A percentile compares a stretch with the other conserved stretches of the same genome.
These are phyloP conservation scores for Trifolium dubium DNA, from an alignment of 306 rosid species.

Conservation along the genomic window DNA sequence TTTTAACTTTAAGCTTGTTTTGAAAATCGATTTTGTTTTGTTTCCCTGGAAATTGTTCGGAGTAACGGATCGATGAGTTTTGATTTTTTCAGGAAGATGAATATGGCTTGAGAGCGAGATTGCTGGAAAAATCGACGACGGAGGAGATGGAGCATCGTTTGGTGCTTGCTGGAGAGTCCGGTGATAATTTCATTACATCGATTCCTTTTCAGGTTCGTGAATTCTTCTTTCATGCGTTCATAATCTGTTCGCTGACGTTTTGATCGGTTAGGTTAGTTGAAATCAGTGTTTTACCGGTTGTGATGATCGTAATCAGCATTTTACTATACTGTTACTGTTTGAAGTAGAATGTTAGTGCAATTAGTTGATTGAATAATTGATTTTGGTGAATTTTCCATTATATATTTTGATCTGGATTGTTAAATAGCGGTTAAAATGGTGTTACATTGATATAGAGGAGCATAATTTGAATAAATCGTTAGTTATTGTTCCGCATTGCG, in stretches of 20 bases:
- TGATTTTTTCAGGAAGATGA: conserved; percentile 52
- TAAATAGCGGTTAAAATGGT: background rate
- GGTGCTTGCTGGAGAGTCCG: conserved; percentile 68
- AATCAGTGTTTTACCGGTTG: background rate
- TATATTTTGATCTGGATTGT: background rate
- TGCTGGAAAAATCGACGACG: conserved; percentile 52
- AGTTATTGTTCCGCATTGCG: background rate
- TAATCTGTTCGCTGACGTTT: background rate
- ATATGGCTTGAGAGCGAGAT: conserved; percentile 48
- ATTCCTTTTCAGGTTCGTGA: conserved; percentile 85
- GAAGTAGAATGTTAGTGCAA: background rate
- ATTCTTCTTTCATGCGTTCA: conserved; percentile 25
- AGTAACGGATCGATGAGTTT: conserved; percentile 19
- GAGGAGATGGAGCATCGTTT: conserved; percentile 42
- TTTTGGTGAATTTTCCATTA: background rate
- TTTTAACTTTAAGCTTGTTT: conserved; percentile 2
- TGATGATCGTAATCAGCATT: conserved; percentile 17
- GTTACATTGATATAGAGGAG: background rate
- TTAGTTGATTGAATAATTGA: background rate
- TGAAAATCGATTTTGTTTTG: background rate
- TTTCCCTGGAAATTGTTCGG: background rate
- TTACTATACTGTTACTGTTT: conserved; percentile 10
- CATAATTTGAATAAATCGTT: background rate
- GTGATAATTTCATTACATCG: conserved; percentile 70
- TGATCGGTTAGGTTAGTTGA: background rate